A percentile compares a stretch with the other conserved stretches of the same genome.
phyloP scores from a whole-genome alignment of 2,329 filamentous ascomycete genomes.

The Fusarium cicatricum region DNA sequence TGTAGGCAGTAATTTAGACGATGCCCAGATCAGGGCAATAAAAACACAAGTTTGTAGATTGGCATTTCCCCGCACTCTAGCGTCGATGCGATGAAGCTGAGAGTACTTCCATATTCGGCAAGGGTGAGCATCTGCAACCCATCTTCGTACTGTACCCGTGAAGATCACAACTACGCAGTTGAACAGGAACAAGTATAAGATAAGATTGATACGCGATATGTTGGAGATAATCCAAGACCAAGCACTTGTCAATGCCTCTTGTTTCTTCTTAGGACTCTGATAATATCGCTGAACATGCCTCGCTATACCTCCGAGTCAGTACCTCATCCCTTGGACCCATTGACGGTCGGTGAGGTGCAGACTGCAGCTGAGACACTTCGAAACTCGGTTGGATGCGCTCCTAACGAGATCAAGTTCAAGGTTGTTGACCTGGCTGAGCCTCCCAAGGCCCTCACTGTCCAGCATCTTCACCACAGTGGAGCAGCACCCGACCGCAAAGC shows the following conservation, averaged over 20 bases:
- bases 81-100: too few relatives aligned
- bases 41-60: too few relatives aligned
- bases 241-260: too few relatives aligned
- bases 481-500: conserved; percentile 14
- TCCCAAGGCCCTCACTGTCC: conserved; percentile 4
- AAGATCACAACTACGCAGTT: background rate
- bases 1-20: too few relatives aligned
- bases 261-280: too few relatives aligned
- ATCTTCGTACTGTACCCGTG: background rate
- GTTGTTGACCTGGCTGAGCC: conserved; percentile 17
- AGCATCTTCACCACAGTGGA: conserved; percentile 8
- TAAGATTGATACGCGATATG: background rate
- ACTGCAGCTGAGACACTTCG: background rate
- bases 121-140: background rate
- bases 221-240: background rate
- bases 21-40: too few relatives aligned
- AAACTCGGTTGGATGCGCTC: background rate
- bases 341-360: conserved; percentile 14
- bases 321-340: conserved; percentile 18
- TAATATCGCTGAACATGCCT: conserved; percentile 1
- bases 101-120: background rate
- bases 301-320: background rate
- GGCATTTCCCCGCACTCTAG: too few relatives aligned
- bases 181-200: background rate
- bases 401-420: conserved; percentile 16